These are phyloP conservation scores for Iris macrosiphon DNA, from an alignment of 106 monocot species.

Conservation along the genomic window DNA sequence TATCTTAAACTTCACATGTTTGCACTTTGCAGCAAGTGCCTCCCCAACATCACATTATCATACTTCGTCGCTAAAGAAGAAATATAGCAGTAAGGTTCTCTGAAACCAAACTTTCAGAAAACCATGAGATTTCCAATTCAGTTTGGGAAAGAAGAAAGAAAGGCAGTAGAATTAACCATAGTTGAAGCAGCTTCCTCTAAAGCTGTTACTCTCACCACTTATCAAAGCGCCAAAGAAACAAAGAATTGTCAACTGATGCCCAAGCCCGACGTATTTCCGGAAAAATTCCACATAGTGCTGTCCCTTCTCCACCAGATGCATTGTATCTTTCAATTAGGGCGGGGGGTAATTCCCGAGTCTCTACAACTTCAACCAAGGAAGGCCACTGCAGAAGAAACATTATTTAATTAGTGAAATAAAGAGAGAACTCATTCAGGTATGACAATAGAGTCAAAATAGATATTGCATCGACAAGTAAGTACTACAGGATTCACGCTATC, in stretches of 20 bases:
- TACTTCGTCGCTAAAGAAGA: too few relatives aligned
- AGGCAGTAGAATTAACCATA: not conserved
- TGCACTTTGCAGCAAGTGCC: too few relatives aligned
- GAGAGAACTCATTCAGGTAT: not conserved
- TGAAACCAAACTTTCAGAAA: not conserved
- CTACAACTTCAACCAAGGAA: conserved; percentile 67
- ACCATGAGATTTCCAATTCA: not conserved
- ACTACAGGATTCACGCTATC: too few relatives aligned
- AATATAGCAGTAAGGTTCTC: not conserved
- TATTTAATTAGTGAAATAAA: not conserved
- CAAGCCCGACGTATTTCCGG: conserved; percentile 86
- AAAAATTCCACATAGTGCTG: conserved; percentile 94
- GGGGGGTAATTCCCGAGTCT: conserved; percentile 68
- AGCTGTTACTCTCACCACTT: conserved; percentile 54
- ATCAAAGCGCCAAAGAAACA: conserved; percentile 95
- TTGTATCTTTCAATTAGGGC: conserved; percentile 75
- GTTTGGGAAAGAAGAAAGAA: not conserved
- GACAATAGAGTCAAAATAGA: not conserved
- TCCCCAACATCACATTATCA: too few relatives aligned
- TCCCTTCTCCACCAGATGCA: conserved; percentile 90
- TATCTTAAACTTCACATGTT: too few relatives aligned
- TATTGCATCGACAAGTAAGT: too few relatives aligned
- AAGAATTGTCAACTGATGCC: conserved; percentile 95
- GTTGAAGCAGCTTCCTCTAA: not conserved
- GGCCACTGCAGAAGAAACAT: conserved; percentile 61